A percentile compares a stretch with the other conserved stretches of the same genome.
phyloP scores from a whole-genome alignment of 179 eudicot species.

The Actinidia chinensis region DNA sequence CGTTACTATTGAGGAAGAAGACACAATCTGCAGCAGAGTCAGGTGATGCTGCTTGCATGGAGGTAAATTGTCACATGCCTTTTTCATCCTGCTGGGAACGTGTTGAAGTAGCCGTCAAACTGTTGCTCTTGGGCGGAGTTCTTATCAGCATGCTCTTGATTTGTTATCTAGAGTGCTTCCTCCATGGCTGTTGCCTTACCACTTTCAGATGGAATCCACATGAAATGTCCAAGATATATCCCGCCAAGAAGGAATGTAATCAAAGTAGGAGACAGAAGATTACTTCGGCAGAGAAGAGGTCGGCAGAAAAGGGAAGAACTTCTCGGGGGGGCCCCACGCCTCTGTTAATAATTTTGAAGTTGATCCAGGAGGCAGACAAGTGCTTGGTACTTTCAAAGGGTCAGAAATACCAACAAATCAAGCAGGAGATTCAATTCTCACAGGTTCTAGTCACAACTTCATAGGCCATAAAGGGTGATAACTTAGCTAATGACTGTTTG shows the following conservation, averaged over 20 bases:
- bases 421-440: constrained; percentile 28
- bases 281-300: constrained; percentile 82
- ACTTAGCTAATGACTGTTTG: constrained; percentile 40
- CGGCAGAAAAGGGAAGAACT: constrained; percentile 50
- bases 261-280: constrained; percentile 73
- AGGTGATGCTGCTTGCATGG: constrained; percentile 98
- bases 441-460: constrained; percentile 38
- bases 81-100: constrained; percentile 94
- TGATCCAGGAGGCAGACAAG: constrained; percentile 45
- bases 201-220: constrained; percentile 51
- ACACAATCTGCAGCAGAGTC: constrained; percentile 99
- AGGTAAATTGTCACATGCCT: constrained; percentile 92
- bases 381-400: constrained; percentile 35
- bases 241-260: constrained; percentile 60
- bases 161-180: constrained; percentile 91
- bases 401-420: constrained; percentile 46
- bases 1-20: constrained; percentile 99
- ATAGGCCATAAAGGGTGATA: constrained; percentile 47
- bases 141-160: constrained; percentile 98
- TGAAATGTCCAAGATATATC: constrained; percentile 53
- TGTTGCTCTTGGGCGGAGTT: constrained; percentile 99
- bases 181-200: constrained; percentile 97
- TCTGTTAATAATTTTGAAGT: constrained; percentile 45
- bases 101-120: constrained; percentile 95
- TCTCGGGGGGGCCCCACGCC: constrained; percentile 45